Percentiles rank a stretch among this genome's conserved stretches.
These are phyloP conservation scores for Yamadazyma dendronema DNA, from an alignment of 1,139 yeast genomes.

Conservation along the genomic window DNA sequence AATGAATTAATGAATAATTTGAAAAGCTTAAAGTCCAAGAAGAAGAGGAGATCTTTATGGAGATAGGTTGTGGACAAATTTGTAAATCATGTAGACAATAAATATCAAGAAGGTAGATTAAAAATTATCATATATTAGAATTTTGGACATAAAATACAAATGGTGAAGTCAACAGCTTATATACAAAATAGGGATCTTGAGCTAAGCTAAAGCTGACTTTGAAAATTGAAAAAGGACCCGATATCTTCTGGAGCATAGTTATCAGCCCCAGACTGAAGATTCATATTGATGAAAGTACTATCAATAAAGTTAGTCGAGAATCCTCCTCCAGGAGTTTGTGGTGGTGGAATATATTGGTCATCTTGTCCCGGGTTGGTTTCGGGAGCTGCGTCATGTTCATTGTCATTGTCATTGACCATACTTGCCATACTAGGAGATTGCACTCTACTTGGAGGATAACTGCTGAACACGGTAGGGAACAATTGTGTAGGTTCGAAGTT, in stretches of 20 bases:
- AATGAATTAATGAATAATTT: slow-evolving; percentile 45
- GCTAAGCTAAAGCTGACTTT: slow-evolving; percentile 3
- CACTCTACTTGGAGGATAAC: slow-evolving; percentile 38
- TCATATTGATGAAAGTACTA: slow-evolving; percentile 45
- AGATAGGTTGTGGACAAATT: slow-evolving; percentile 7
- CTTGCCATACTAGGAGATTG: slow-evolving; percentile 24
- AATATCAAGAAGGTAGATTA: neutral
- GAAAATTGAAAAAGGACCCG: slow-evolving; percentile 27
- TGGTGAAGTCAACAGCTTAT: too few species aligned
- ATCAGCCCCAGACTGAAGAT: slow-evolving; percentile 41
- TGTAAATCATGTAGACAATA: slow-evolving; percentile 2
- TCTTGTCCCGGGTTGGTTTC: slow-evolving; percentile 6
- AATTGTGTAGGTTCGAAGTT: slow-evolving; percentile 51
- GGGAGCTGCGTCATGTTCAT: slow-evolving; percentile 6
- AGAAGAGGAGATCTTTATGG: slow-evolving; percentile 17
- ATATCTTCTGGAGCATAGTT: slow-evolving; percentile 33
- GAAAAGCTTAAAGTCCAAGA: slow-evolving; percentile 25
- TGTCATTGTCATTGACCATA: slow-evolving; percentile 2
- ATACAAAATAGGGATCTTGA: neutral
- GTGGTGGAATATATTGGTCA: slow-evolving; percentile 12
- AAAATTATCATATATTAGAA: too few species aligned
- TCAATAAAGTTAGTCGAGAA: slow-evolving; percentile 45
- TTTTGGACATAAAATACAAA: slow-evolving; percentile 1
- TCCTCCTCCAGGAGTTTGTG: slow-evolving; percentile 33
- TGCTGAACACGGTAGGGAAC: slow-evolving; percentile 37